A percentile compares a stretch with the other conserved stretches of the same genome.
These are phyloP conservation scores for Peronospora destructor DNA, from an alignment of 352 stramenopile genomes.

Conservation along the genomic window DNA sequence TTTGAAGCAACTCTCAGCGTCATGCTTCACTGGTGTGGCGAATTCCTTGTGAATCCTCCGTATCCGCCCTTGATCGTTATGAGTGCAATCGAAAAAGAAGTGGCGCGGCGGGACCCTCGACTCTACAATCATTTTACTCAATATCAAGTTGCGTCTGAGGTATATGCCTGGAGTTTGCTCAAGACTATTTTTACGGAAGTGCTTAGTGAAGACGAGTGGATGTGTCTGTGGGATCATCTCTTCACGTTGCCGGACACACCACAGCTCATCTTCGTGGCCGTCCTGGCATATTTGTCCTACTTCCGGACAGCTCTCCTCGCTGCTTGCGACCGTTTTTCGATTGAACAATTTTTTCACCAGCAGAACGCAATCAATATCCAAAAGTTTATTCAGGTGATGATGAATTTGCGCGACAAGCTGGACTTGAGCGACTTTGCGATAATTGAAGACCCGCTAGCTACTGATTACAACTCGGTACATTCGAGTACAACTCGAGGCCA, in stretches of 20 bases:
- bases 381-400: constrained; percentile 58
- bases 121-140: constrained; percentile 74
- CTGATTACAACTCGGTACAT: no score
- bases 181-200: constrained; percentile 87
- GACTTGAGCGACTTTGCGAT: constrained; percentile 28
- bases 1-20: constrained; percentile 86
- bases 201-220: constrained; percentile 81
- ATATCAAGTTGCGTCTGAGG: constrained; percentile 48
- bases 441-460: constrained; percentile 5
- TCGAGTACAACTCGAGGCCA: not conserved
- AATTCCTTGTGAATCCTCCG: constrained; percentile 79
- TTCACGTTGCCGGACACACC: constrained; percentile 67
- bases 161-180: constrained; percentile 83
- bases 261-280: constrained; percentile 50
- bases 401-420: constrained; percentile 43
- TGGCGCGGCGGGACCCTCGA: constrained; percentile 62
- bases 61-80: constrained; percentile 75
- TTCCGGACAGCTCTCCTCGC: constrained; percentile 57
- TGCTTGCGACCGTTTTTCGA: constrained; percentile 45
- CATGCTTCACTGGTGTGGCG: constrained; percentile 78
- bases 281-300: constrained; percentile 69
- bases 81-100: constrained; percentile 53
- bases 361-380: constrained; percentile 77
- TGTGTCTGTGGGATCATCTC: constrained; percentile 85
- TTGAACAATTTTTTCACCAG: constrained; percentile 83